These are phyloP conservation scores for Naegleria fowleri DNA, from an alignment of 208 protist species.

Conservation along the genomic window DNA sequence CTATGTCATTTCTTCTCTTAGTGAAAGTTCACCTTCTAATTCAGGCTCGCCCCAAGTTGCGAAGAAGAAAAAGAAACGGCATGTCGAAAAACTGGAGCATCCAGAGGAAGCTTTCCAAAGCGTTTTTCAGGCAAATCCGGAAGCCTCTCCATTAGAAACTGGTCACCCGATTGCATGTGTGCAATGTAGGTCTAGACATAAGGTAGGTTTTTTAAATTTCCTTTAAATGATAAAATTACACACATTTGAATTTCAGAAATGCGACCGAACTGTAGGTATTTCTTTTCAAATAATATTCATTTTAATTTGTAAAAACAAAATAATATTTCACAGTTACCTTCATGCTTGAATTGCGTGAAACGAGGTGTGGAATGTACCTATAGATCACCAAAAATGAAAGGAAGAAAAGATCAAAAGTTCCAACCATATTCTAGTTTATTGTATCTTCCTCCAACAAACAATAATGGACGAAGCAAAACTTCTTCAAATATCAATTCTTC, in stretches of 20 bases:
- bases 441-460: background rate
- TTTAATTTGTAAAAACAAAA: background rate
- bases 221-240: background rate
- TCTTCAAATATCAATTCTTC: background rate
- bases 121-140: background rate
- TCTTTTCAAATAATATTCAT: background rate
- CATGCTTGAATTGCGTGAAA: background rate
- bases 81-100: too few relatives aligned
- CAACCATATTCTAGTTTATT: background rate
- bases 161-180: background rate
- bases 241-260: background rate
- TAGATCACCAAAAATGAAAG: background rate
- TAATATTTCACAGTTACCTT: background rate
- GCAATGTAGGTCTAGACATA: background rate
- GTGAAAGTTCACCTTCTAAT: too few relatives aligned
- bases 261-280: background rate
- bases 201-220: background rate
- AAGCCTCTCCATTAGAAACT: background rate
- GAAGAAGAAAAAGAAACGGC: too few relatives aligned
- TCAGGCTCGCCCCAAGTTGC: too few relatives aligned
- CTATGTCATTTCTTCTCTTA: too few relatives aligned
- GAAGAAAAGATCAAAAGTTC: constrained; percentile 3
- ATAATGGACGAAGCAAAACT: background rate
- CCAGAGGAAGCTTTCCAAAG: too few relatives aligned
- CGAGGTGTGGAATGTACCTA: constrained; percentile 1